Evolutionary conservation across 495 filamentous ascomycete species (phyloP), one percentile per base, ranked within the genome.

Genomic region (Emericellopsis terricola): DNA sequence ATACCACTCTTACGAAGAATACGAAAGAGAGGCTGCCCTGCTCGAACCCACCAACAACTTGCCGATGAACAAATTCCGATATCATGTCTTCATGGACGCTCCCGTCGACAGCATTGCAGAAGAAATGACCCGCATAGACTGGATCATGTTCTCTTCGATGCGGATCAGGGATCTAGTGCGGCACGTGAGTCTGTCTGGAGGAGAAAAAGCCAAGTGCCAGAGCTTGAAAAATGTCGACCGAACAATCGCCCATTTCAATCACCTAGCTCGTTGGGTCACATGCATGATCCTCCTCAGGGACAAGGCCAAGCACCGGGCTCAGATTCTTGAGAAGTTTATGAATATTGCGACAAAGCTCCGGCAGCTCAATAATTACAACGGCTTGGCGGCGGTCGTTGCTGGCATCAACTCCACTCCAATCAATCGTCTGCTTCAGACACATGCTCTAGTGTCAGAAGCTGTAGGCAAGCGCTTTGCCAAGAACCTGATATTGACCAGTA

Each of bases 131-230:
- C 71, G 89, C 34, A 86, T 96, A 28, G 89, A 96, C 57, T 94
- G 87, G 89, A 69, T 84, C 47, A 85, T 92, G 73, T 94, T 93
- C 54, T 85, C 78, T 42, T 79, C 83, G n/a, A 91, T 96, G 49
- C 75, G 81, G n/a, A 79, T 86, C 28, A 79, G 89, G 31, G 91
- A 97, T 54, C 66, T 94, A 4, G 78, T 96, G 31, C 77, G 91
- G 2, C 79, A 94, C 52, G 83, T 93, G 40, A 84, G 73, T 45
- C 58, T 93, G 30, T 68, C 75, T 3, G 54, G 68, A 2, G 70
- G 77, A 19, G 60, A 71, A 39, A 81, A 78, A 54, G 76, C 82
- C 37, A 81, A 76, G 44, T 79, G 76, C 49, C 77, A 74, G 45
- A 79, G 73, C 49, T 60, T 94, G 41, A 69, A 74, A 38, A 78